phyloP scores from a whole-genome alignment of 495 filamentous ascomycete species.

The Venustampulla echinocandica region DNA sequence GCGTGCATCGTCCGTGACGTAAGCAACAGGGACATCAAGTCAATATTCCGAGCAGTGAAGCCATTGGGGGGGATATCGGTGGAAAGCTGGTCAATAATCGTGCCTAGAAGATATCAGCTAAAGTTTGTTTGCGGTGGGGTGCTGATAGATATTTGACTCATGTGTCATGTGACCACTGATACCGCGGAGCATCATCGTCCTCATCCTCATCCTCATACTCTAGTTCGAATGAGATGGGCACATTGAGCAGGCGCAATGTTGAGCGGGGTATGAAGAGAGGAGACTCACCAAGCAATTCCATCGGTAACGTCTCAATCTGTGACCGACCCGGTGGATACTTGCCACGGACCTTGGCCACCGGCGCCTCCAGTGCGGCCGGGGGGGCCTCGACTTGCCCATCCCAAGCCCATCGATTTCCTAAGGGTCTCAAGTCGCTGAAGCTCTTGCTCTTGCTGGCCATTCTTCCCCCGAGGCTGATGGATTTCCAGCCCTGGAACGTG shows the following conservation, averaged over 20 bases:
- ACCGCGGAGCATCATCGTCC: too few relatives aligned
- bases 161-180: slow-evolving; percentile 6
- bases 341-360: slow-evolving; percentile 23
- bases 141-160: too few relatives aligned
- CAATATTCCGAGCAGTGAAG: slow-evolving; percentile 69
- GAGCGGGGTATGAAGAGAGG: too few relatives aligned
- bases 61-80: slow-evolving; percentile 72
- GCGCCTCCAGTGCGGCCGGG: slow-evolving; percentile 19
- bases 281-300: slow-evolving; percentile 63
- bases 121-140: neutral
- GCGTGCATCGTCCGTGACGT: slow-evolving; percentile 68
- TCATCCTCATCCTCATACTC: too few relatives aligned
- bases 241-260: too few relatives aligned
- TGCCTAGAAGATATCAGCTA: slow-evolving; percentile 40
- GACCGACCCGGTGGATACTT: slow-evolving; percentile 29
- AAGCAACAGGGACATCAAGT: slow-evolving; percentile 69
- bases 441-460: slow-evolving; percentile 65
- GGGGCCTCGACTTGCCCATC: slow-evolving; percentile 28
- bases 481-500: slow-evolving; percentile 64
- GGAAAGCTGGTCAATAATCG: slow-evolving; percentile 68
- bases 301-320: slow-evolving; percentile 58
- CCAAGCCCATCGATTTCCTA: slow-evolving; percentile 50
- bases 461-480: slow-evolving; percentile 55
- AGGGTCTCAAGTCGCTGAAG: slow-evolving; percentile 54
- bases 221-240: too few relatives aligned